Conservation (phyloP, 352 stramenopile species). For the Phytophthora melonis region DNA sequence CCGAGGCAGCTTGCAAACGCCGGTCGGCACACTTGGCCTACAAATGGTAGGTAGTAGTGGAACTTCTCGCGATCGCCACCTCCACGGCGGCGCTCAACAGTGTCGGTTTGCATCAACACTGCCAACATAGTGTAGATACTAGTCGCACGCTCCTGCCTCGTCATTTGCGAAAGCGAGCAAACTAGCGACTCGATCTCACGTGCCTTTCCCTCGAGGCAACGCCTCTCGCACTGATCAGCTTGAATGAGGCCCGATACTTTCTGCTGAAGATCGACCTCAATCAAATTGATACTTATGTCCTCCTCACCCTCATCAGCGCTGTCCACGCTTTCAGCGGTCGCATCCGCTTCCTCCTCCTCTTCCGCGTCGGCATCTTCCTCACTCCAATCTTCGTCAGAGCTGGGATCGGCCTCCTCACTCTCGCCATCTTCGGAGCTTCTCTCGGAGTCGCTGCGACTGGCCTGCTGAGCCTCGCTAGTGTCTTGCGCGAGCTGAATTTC, state of each 20-base stretch:
- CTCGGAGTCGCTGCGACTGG: background rate
- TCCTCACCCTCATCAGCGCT: background rate
- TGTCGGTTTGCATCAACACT: no score
- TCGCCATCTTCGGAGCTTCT: background rate
- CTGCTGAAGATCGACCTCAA: background rate
- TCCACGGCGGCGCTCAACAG: no score
- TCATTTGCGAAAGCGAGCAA: no score
- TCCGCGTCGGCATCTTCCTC: background rate
- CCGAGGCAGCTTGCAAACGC: no score
- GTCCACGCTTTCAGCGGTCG: background rate
- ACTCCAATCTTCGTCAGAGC: background rate
- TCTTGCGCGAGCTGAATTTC: background rate
- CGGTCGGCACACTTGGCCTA: no score
- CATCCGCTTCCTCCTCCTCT: background rate
- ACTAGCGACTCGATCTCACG: no score
- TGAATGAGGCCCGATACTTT: background rate
- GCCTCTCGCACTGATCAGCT: background rate
- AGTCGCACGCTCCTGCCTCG: no score
- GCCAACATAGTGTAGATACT: no score
- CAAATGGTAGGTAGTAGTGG: no score
- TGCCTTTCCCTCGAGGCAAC: no score
- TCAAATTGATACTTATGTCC: background rate
- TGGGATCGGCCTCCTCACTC: background rate
- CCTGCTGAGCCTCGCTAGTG: background rate
- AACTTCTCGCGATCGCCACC: no score